A percentile compares a stretch with the other conserved stretches of the same genome.
Evolutionary conservation across 805 yeast genomes (phyloP).

Genomic region (Saccharomycopsis synnaedendra): DNA sequence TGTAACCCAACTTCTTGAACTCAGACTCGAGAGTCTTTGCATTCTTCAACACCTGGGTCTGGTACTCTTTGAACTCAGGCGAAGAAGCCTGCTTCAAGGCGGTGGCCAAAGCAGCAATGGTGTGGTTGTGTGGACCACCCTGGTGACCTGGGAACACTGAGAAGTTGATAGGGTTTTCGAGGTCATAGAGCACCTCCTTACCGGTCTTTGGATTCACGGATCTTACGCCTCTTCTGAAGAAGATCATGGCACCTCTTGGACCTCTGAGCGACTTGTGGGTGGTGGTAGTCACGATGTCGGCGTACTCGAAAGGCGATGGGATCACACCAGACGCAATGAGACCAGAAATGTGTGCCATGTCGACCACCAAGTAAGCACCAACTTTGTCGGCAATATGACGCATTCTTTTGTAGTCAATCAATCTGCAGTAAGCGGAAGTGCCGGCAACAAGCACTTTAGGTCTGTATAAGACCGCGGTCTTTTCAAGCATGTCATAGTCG

Average conservation of each 20-base stretch:
- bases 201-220: conserved; percentile 70
- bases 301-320: conserved; percentile 79
- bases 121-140: conserved; percentile 99
- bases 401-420: conserved; percentile 85
- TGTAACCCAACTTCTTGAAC: conserved; percentile 51
- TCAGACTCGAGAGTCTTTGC: conserved; percentile 69
- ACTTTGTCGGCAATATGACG: conserved; percentile 83
- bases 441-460: conserved; percentile 96
- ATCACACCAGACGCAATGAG: conserved; percentile 90
- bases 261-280: conserved; percentile 97
- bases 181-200: conserved; percentile 72
- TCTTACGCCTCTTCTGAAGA: conserved; percentile 91
- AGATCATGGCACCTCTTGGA: conserved; percentile 98
- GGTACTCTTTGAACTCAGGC: conserved; percentile 84
- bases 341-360: conserved; percentile 98
- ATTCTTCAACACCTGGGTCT: conserved; percentile 69
- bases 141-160: conserved; percentile 99
- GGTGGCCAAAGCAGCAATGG: conserved; percentile 90
- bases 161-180: conserved; percentile 87
- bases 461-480: conserved; percentile 76
- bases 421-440: conserved; percentile 89
- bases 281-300: conserved; percentile 96
- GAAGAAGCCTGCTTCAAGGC: conserved; percentile 87
- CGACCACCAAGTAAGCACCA: conserved; percentile 86
- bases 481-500: conserved; percentile 80